These are phyloP conservation scores for Lupinus albus DNA, from an alignment of 306 rosid genomes.

Conservation along the genomic window DNA sequence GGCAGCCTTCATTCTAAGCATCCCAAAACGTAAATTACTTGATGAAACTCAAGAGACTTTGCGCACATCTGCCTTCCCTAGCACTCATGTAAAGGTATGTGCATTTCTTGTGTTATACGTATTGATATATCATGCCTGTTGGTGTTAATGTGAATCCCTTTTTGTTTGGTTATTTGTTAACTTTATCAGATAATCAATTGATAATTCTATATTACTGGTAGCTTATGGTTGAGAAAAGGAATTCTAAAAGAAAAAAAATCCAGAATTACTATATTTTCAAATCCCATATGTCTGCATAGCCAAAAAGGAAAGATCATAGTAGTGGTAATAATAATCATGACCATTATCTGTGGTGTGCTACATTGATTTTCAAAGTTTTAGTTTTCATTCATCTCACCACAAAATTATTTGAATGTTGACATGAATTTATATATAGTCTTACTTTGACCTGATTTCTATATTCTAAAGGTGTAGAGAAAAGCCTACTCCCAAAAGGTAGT, in stretches of 20 bases:
- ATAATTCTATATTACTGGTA: not conserved
- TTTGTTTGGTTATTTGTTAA: not conserved
- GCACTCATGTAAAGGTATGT: slow-evolving; percentile 89
- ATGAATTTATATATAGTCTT: too few species aligned
- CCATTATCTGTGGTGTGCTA: not conserved
- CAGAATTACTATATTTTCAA: not conserved
- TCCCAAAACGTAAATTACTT: slow-evolving; percentile 80
- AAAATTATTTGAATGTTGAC: not conserved
- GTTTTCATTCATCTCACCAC: not conserved
- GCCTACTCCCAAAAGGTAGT: not conserved
- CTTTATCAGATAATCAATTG: not conserved
- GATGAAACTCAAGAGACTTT: slow-evolving; percentile 93
- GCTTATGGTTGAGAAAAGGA: slow-evolving; percentile 26
- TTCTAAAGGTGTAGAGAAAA: not conserved
- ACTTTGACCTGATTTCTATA: not conserved
- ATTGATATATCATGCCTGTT: not conserved
- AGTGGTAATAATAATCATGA: not conserved
- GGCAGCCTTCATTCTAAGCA: slow-evolving; percentile 92
- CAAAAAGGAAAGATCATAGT: not conserved
- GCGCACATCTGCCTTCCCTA: slow-evolving; percentile 93
- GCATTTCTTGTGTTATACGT: slow-evolving; percentile 23
- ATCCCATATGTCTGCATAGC: not conserved
- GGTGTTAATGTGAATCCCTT: slow-evolving; percentile 4
- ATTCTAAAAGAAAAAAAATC: not conserved
- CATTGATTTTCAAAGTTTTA: not conserved